Base-by-base conservation (phyloP, 768 basidiomycete species). In the Phylloporus sp. region DNA sequence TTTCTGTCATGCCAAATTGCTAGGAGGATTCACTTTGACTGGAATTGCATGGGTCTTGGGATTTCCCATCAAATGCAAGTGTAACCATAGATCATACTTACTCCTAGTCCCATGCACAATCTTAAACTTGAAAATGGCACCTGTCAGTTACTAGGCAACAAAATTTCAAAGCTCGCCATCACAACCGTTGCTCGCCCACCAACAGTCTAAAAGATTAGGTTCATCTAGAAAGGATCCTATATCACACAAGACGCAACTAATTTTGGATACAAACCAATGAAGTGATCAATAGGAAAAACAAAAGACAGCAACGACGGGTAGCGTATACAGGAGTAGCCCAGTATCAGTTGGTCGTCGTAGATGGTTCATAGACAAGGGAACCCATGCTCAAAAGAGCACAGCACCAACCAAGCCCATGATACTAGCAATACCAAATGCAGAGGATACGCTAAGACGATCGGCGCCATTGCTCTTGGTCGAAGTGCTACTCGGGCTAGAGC, bases 401-500 rank as follows among this genome's bases (percentile, higher is more conserved):
- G 76, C 73, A 36, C 81, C 81, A 49, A 80, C 64, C 39, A 82
- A 58, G 20, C 80, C 80, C 62, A 84, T 66, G 32, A 81, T 28
- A 34, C 74, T 75, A 42, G 77, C 79, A 23, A 81, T 57, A 15
- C 79, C 76, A 57, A 75, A 68, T 1, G 71, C 60, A 10, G 72
- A 65, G 45, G 69, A 57, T 9, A 55, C 57, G 35, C 58, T 47
- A 34, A 62, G 57, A 50, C 63, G 69, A 45, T 58, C 66, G 15
- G 73, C 71, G 38, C 66, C 74, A 38, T 66, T 70, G 46, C 54
- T 53, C 23, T 50, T 56, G 36, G 65, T 63, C 44, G 68, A 55
- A 20, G 61, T 44, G 6, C 60, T 59, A 28, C 41, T 47, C 4
- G 47, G n/a, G 26, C 36, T 39, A 3, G 40, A 41, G 34, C 62